Conservation (phyloP, 2,329 filamentous ascomycete species). For the Ophiostoma ulmi region DNA sequence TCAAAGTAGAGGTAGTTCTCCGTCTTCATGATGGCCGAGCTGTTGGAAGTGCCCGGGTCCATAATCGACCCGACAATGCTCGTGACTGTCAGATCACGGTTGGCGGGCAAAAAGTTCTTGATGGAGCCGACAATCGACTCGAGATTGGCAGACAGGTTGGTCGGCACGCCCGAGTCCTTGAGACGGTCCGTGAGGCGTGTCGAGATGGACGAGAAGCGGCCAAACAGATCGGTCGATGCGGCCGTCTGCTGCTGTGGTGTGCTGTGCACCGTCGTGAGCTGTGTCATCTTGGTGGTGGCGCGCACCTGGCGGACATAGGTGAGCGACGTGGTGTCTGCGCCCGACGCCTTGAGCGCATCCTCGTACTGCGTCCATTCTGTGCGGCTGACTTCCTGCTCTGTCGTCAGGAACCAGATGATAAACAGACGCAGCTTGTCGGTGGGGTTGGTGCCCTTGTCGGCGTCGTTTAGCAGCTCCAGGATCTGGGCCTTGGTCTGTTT, state of each 20-base stretch:
- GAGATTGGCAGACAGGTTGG: conserved; percentile 68
- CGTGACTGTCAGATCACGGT: conserved; percentile 91
- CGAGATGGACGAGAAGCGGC: conserved; percentile 87
- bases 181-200: conserved; percentile 89
- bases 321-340: conserved; percentile 70
- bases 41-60: conserved; percentile 86
- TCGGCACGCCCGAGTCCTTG: conserved; percentile 78
- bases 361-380: conserved; percentile 82
- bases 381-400: conserved; percentile 79
- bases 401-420: conserved; percentile 94
- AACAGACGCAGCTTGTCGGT: conserved; percentile 89
- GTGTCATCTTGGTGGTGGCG: conserved; percentile 92
- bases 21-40: conserved; percentile 89
- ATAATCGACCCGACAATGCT: conserved; percentile 98
- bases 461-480: conserved; percentile 76
- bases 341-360: conserved; percentile 70
- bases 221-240: conserved; percentile 73
- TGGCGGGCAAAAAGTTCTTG: conserved; percentile 95
- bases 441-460: conserved; percentile 75
- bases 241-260: conserved; percentile 56
- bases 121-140: conserved; percentile 92
- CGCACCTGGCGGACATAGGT: conserved; percentile 72
- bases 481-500: conserved; percentile 89
- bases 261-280: conserved; percentile 85
- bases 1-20: conserved; percentile 98